Evolutionary conservation across 225 moss, liverwort and hornwort species (phyloP).

Genomic region (Pseudoscleropodium purum): DNA sequence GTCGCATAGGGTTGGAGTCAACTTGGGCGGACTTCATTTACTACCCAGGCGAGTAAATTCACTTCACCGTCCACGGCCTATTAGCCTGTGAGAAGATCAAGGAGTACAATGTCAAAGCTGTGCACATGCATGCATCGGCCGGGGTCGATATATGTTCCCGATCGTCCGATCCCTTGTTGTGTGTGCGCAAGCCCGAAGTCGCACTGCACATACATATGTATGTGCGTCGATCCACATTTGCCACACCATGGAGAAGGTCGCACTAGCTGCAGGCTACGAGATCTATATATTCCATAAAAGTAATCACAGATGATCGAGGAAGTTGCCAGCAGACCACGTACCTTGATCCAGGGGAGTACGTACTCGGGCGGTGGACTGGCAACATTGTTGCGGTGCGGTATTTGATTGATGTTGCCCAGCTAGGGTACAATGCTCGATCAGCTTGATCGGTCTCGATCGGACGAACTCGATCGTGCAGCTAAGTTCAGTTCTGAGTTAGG

Average conservation of each 20-base stretch:
- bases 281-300: slow-evolving; percentile 35
- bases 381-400: neutral
- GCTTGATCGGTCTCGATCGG: neutral
- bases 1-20: neutral
- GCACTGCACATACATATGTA: neutral
- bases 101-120: neutral
- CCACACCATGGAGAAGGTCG: slow-evolving; percentile 33
- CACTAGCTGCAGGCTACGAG: slow-evolving; percentile 15
- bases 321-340: slow-evolving; percentile 13
- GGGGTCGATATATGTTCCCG: neutral
- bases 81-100: neutral
- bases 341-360: neutral
- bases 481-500: neutral
- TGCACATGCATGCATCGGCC: neutral
- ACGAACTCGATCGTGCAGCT: neutral
- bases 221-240: neutral
- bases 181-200: neutral
- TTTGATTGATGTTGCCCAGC: neutral
- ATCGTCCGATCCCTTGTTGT: neutral
- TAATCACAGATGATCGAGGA: slow-evolving; percentile 27
- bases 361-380: too few relatives aligned
- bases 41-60: neutral
- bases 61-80: neutral
- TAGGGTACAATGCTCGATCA: neutral
- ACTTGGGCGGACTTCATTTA: neutral